phyloP scores from a whole-genome alignment of 495 filamentous ascomycete genomes.

The Chaetomium fimeti region DNA sequence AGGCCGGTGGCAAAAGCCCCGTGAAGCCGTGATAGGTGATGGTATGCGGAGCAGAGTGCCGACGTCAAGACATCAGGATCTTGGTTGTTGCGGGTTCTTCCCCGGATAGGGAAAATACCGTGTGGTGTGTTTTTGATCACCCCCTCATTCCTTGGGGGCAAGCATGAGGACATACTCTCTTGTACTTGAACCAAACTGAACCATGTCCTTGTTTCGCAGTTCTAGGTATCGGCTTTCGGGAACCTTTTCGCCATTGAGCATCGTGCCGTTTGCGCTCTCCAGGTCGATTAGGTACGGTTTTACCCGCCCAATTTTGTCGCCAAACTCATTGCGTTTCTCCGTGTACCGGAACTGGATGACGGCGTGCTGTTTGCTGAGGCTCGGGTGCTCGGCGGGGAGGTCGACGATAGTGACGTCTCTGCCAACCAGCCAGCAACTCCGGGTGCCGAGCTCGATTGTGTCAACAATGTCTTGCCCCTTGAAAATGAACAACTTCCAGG shows the following conservation, averaged over 20 bases:
- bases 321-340: constrained; percentile 79
- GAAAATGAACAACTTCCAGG: constrained; percentile 93
- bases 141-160: constrained; percentile 44
- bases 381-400: constrained; percentile 82
- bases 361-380: constrained; percentile 90
- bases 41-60: background rate
- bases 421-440: constrained; percentile 89
- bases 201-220: constrained; percentile 79
- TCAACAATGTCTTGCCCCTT: constrained; percentile 77
- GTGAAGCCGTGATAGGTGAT: background rate
- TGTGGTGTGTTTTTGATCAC: background rate
- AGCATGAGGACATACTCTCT: constrained; percentile 87
- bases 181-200: constrained; percentile 82
- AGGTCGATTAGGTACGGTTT: constrained; percentile 91
- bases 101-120: background rate
- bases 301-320: constrained; percentile 75
- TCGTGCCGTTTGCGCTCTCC: constrained; percentile 90
- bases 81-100: too few species aligned
- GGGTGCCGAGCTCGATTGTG: constrained; percentile 68
- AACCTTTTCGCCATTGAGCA: constrained; percentile 70
- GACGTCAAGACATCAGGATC: background rate
- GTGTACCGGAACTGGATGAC: constrained; percentile 89
- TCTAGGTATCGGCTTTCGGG: constrained; percentile 80
- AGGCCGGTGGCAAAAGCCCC: too few species aligned
- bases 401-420: constrained; percentile 78